Evolutionary conservation across 1,139 yeast species (phyloP).

Genomic region (Geotrichum carabidarum): DNA sequence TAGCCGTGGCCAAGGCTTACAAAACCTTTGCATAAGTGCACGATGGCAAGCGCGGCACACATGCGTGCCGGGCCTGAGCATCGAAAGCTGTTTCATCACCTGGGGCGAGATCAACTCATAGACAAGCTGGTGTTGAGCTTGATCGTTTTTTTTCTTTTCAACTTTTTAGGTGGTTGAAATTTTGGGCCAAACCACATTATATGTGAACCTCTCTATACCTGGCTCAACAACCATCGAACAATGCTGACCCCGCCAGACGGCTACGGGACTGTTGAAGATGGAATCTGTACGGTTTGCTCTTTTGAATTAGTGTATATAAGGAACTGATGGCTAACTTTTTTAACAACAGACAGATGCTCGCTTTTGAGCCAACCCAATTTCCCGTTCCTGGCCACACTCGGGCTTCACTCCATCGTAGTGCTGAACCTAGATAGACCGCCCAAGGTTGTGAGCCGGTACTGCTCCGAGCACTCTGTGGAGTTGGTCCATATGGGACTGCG

Average conservation of each 20-base stretch:
- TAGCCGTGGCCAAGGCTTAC: neutral
- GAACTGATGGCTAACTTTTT: no score
- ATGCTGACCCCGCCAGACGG: conserved; percentile 60
- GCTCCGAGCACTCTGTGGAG: conserved; percentile 36
- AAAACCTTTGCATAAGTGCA: neutral
- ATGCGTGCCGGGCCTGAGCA: neutral
- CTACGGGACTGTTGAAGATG: conserved; percentile 56
- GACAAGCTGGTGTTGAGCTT: neutral
- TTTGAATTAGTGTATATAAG: neutral
- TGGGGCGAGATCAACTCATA: neutral
- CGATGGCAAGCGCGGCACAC: neutral
- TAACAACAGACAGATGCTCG: conserved; percentile 44
- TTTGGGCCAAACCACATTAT: no score
- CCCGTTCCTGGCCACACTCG: conserved; percentile 67
- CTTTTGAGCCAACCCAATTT: conserved; percentile 63
- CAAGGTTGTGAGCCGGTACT: conserved; percentile 45
- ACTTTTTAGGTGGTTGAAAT: no score
- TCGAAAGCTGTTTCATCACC: neutral
- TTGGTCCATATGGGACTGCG: conserved; percentile 38
- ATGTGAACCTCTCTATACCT: no score
- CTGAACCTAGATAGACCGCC: conserved; percentile 60
- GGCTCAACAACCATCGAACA: neutral
- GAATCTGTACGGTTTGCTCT: conserved; percentile 36
- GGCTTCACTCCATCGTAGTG: conserved; percentile 62
- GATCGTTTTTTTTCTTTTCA: no score